Base-by-base conservation (phyloP, 2,329 filamentous ascomycete genomes). In the Colletotrichum orbiculare region DNA sequence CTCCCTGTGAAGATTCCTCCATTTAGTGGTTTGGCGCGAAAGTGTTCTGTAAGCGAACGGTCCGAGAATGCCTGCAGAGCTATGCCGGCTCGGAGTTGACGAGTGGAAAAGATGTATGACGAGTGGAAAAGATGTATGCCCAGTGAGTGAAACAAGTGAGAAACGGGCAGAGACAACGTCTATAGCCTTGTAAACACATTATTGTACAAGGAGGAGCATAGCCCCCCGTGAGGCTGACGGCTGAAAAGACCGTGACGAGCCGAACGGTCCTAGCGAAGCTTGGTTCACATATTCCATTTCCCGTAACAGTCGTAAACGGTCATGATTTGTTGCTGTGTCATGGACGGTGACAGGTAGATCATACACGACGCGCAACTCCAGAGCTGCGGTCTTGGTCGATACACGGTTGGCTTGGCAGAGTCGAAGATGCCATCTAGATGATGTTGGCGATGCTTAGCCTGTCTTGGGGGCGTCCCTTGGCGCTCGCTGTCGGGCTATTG, bases 381-480 rank as follows among this genome's bases (percentile, higher is more conserved):
- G 34, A 37, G 25, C 25, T 25, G 25, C 25, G 25, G 25, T 25
- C 25, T 25, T 25, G 25, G 25, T 25, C 25, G 25, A 25, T 25
- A 25, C 1, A 25, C 25, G 25, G 5, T 25, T 25, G 25, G 25
- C 25, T 25, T 25, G 25, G 25, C 25, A 25, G 25, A 25, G 25
- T 25, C 25, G 25, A 25, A 5, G 4, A 25, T 25, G 4, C 4
- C 25, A 25, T 25, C 25, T 60, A 82, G 37, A 82, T 82, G n/a
- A 82, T 82, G 52, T 82, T 81, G 10, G 78, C 78, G 68, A 81
- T 81, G 68, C 79, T 81, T 55, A 81, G 67, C n/a, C 76, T 73
- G 55, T 78, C 74, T 38, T 74, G 72, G 37, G 71, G 69, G 43
- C 71, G 69, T 47, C 65, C 48, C 38, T 69, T 69, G 25, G 61